Percentiles rank a stretch among this genome's conserved stretches.
These are phyloP conservation scores for Cordyceps cateniannulata DNA, from an alignment of 2,329 filamentous ascomycete genomes.

Conservation along the genomic window DNA sequence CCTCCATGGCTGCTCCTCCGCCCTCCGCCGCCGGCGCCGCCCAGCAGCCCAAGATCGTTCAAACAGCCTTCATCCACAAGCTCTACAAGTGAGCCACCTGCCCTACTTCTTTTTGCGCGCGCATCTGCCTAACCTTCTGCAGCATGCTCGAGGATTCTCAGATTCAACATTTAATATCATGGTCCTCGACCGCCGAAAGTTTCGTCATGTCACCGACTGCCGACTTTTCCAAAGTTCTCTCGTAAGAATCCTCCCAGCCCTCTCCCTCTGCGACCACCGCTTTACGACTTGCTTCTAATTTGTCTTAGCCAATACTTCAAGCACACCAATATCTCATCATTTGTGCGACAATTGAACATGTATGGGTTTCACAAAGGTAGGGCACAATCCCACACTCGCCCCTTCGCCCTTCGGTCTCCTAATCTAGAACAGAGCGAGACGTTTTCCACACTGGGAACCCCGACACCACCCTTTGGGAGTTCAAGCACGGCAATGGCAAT, in stretches of 20 bases:
- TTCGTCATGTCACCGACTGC: constrained; percentile 98
- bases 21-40: constrained; percentile 63
- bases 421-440: constrained; percentile 68
- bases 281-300: neutral
- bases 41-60: constrained; percentile 93
- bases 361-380: constrained; percentile 98
- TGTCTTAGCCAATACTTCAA: constrained; percentile 89
- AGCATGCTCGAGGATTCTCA: constrained; percentile 95
- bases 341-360: constrained; percentile 97
- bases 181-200: constrained; percentile 89
- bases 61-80: constrained; percentile 98
- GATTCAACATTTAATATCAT: constrained; percentile 94
- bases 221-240: constrained; percentile 96
- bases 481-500: constrained; percentile 94
- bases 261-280: constrained; percentile 13
- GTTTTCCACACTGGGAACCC: constrained; percentile 94
- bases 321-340: constrained; percentile 97
- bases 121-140: constrained; percentile 21
- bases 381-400: neutral
- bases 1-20: constrained; percentile 44
- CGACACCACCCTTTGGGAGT: constrained; percentile 94
- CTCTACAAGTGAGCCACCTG: constrained; percentile 82
- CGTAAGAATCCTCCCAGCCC: constrained; percentile 53
- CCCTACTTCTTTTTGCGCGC: neutral
- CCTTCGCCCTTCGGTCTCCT: neutral